Evolutionary conservation across 2,329 filamentous ascomycete species (phyloP).

Genomic region (Botryosphaeria dothidea): DNA sequence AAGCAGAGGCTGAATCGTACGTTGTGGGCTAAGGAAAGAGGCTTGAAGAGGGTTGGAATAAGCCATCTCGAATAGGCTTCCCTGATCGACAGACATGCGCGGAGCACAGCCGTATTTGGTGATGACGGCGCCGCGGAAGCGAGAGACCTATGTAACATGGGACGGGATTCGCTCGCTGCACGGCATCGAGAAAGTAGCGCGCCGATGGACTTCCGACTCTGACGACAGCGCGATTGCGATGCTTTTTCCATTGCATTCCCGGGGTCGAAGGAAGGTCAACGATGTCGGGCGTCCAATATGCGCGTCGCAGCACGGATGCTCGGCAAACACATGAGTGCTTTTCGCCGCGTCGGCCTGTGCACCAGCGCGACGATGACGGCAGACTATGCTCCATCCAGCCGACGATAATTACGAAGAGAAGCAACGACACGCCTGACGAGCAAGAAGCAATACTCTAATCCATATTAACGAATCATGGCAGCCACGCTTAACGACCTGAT

Average conservation of each 20-base stretch:
- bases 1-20: not conserved
- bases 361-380: conserved; percentile 6
- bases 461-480: conserved; percentile 3
- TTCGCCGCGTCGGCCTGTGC: not conserved
- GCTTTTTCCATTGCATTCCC: not conserved
- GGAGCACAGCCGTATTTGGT: conserved; percentile 2
- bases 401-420: not conserved
- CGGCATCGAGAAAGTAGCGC: not conserved
- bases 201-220: not conserved
- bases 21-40: not conserved
- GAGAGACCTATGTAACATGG: not conserved
- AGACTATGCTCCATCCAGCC: conserved; percentile 9
- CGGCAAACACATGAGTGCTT: not conserved
- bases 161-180: not conserved
- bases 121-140: conserved; percentile 5
- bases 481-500: conserved; percentile 10
- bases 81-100: not conserved
- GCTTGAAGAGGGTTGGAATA: not conserved
- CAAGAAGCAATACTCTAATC: conserved; percentile 1
- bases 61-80: not conserved
- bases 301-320: not conserved
- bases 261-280: not conserved
- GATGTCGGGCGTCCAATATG: not conserved
- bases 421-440: conserved; percentile 3
- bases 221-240: not conserved